Base-by-base conservation (phyloP, 257 asterid genomes). In the Przewalskia tangutica region DNA sequence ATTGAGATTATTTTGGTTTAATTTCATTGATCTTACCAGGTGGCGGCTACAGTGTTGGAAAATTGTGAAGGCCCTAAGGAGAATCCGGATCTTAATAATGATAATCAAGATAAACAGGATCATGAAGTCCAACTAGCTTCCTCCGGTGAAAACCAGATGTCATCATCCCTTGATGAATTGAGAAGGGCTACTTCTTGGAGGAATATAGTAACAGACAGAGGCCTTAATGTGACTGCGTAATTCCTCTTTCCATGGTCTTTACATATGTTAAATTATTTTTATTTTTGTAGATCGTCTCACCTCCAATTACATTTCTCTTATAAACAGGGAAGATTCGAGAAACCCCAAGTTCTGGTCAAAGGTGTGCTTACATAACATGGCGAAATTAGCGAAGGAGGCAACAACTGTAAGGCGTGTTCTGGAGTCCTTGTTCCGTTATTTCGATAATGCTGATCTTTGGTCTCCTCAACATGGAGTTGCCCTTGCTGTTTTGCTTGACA, bases 351-450 rank as follows among this genome's bases (percentile, higher is more conserved):
- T 90, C 85, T 92, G 97, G 97, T 84, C 95, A 76, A 89, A 90
- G 86, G 92, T 89, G 80, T 90, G 97, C 90, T 89, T 92, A 90
- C 91, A 89, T 82, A 92, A 92, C 90, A 87, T 92, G 90, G 95
- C 95, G 81, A 92, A 89, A 85, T 85, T 90, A 89, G 93, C 97
- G 32, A 88, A 83, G 85, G 97, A 92, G 85, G 95, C 92, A 84
- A 88, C 97, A 77, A 90, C 94, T 77, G 89, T 88, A 44, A 89
- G 97, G 68, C 97, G 92, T 84, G 93, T 92, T 83, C 90, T 91
- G 60, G 97, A 92, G 83, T 90, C 97, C 62, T 79, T 92, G 75
- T 92, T 90, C 86, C 91, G 95, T 84, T 89, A 89, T 89, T 92
- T 92, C 64, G 97, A 92, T 84, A 84, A 80, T 46, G 87, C 82